A percentile compares a stretch with the other conserved stretches of the same genome.
These are phyloP conservation scores for Sideroxylon spinosum DNA, from an alignment of 179 eudicot species.

Conservation along the genomic window DNA sequence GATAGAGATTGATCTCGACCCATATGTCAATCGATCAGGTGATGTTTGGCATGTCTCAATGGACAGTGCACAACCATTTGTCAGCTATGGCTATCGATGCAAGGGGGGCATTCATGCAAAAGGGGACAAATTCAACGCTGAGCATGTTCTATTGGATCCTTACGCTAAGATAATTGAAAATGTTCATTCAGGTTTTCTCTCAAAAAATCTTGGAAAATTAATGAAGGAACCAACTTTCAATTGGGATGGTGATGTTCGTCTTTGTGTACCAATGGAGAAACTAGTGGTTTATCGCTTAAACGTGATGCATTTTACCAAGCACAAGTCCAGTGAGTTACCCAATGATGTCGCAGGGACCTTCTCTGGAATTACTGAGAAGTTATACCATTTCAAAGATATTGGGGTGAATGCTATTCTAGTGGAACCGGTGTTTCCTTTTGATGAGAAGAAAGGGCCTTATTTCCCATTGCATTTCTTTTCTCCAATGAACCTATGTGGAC, in stretches of 20 bases:
- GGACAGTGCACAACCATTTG: constrained; percentile 42
- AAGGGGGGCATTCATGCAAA: constrained; percentile 30
- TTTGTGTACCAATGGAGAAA: constrained; percentile 64
- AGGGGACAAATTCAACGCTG: constrained; percentile 7
- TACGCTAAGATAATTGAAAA: constrained; percentile 58
- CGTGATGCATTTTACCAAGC: constrained; percentile 55
- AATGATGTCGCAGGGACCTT: constrained; percentile 59
- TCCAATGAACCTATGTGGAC: constrained; percentile 49
- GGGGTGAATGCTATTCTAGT: constrained; percentile 79
- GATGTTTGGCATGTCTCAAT: constrained; percentile 85
- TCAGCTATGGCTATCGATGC: constrained; percentile 79
- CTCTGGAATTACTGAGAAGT: constrained; percentile 61
- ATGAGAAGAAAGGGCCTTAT: constrained; percentile 67
- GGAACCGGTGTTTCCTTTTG: constrained; percentile 69
- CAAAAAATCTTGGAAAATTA: constrained; percentile 43
- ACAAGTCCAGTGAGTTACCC: constrained; percentile 65
- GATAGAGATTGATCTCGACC: constrained; percentile 85
- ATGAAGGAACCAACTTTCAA: constrained; percentile 51
- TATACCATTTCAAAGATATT: constrained; percentile 64
- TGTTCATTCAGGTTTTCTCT: constrained; percentile 23
- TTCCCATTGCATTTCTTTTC: constrained; percentile 80
- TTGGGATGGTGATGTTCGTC: constrained; percentile 68
- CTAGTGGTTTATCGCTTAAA: constrained; percentile 75
- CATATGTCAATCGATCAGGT: constrained; percentile 87
- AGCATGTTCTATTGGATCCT: constrained; percentile 68